Base-by-base conservation (phyloP, 2,329 filamentous ascomycete genomes). In the Stylonectria norvegica region DNA sequence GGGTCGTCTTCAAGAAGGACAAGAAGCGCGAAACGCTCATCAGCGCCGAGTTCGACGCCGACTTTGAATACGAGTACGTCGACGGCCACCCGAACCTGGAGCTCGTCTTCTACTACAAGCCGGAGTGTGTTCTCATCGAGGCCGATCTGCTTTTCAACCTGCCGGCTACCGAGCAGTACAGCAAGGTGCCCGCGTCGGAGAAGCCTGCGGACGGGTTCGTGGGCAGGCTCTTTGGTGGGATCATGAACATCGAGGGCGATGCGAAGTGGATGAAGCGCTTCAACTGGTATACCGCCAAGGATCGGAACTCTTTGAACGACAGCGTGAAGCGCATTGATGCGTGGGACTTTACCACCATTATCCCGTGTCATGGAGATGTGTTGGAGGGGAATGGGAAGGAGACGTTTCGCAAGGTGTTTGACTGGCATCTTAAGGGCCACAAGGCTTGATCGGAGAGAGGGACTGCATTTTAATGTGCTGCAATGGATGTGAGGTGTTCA, bases 111-210 rank as follows among this genome's bases (percentile, higher is more conserved):
- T 70, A 83, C 58, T 89, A 95, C 72, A 84, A 82, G 61, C 89
- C 87, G 0, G 83, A 86, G 10, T 71, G 73, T 41, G 85, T 89
- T 0, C 68, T 98, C 31, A 90, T 98, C 59, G 71, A 95, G 67
- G 93, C 89, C 5, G 93, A 98, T 64, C 66, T 97, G 29, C 61
- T 97, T 50, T 97, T 97, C 75, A 97, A 96, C 63, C 68, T 95
- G 22, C 93, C 93, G 0, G 80, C 89, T 1, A 79, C 70, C 0
- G 93, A 98, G 69, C 93, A 97, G 68, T 96, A 88, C 66, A 94
- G 49, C 76, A 86, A 68, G 70, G 67, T 57, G 78, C 82, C 45
- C n/a, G 57, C 58, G 19, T 47, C 50, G 6, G 57, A 66, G 37
- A 45, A 48, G 12, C 51, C 60, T 19, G 42, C 49, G 25, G 44